Evolutionary conservation across 1,139 yeast species (phyloP).

Genomic region (Taphrina wiesneri): DNA sequence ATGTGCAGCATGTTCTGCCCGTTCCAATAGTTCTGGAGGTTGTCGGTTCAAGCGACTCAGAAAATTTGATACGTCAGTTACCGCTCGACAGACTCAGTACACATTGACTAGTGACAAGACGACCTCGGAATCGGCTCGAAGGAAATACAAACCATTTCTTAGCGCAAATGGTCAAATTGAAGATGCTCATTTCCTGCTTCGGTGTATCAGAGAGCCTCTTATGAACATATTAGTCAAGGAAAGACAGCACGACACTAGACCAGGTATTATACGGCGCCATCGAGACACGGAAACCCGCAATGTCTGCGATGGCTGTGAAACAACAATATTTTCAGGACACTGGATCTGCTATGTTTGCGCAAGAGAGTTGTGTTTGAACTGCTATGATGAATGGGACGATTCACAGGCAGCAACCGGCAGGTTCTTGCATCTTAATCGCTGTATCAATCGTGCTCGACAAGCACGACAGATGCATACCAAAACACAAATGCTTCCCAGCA

Average conservation of each 20-base stretch:
- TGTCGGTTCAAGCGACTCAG: constrained; percentile 16
- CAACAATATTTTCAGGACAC: constrained; percentile 37
- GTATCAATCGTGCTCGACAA: constrained; percentile 34
- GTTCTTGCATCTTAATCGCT: constrained; percentile 33
- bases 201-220: not conserved
- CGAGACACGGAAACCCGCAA: constrained; percentile 4
- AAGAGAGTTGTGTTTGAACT: constrained; percentile 38
- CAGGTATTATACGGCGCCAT: constrained; percentile 8
- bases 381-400: constrained; percentile 37
- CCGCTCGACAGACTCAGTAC: not conserved
- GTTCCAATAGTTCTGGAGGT: not conserved
- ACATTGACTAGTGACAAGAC: not conserved
- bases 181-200: constrained; percentile 4
- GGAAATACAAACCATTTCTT: not conserved
- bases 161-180: not conserved
- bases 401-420: constrained; percentile 19
- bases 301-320: constrained; percentile 38
- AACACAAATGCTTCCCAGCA: constrained; percentile 35
- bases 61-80: not conserved
- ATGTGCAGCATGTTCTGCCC: constrained; percentile 8
- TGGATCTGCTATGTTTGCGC: constrained; percentile 39
- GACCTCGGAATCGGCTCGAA: not conserved
- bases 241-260: not conserved
- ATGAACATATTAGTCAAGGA: not conserved
- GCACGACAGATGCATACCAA: constrained; percentile 29